A percentile compares a stretch with the other conserved stretches of the same genome.
Conservation (phyloP, 2,329 filamentous ascomycete genomes). For the Penicillium thymicola region DNA sequence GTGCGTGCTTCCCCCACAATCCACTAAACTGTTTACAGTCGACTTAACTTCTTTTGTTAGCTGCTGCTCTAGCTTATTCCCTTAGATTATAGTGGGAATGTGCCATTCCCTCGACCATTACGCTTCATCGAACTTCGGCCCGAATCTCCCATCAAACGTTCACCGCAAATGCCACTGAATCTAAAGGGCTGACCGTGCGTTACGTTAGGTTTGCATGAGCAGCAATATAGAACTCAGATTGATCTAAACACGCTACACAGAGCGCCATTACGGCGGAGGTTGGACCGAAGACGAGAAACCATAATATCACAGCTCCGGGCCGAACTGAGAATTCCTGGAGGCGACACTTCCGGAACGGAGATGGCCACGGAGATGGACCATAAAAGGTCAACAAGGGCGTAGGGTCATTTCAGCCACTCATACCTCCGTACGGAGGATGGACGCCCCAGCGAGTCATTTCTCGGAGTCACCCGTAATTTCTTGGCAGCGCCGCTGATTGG, state of each 20-base stretch:
- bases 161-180: background rate
- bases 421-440: background rate
- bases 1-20: constrained; percentile 17
- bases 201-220: background rate
- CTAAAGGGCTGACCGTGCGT: background rate
- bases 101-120: background rate
- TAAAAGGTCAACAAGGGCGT: background rate
- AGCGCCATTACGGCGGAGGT: background rate
- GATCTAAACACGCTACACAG: background rate
- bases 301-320: background rate
- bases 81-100: background rate
- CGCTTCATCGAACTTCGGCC: background rate
- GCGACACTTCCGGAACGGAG: background rate
- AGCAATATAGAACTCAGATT: background rate
- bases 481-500: background rate
- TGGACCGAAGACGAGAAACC: background rate
- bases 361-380: background rate
- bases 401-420: background rate
- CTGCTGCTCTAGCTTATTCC: background rate
- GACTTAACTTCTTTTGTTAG: background rate
- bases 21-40: constrained; percentile 8
- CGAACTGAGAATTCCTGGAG: background rate
- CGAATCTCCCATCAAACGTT: background rate
- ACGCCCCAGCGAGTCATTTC: background rate
- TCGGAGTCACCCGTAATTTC: background rate